Conservation (phyloP, 352 stramenopile species). For the Phytopythium boreale region DNA sequence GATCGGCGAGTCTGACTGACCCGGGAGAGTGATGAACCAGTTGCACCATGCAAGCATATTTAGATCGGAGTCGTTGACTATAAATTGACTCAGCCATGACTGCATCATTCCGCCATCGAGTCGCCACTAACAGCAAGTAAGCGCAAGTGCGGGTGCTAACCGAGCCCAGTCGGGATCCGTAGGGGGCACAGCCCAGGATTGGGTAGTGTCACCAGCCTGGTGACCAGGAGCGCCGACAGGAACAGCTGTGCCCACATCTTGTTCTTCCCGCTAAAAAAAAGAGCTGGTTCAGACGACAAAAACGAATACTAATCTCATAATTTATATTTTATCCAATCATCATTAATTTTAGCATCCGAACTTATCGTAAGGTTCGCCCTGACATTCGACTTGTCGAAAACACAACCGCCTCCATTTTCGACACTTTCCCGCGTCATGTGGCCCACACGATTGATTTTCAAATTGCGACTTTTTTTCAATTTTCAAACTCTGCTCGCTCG, state of each 20-base stretch:
- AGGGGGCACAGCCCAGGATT: not conserved
- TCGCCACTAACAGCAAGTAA: not conserved
- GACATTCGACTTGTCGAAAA: not conserved
- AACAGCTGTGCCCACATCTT: constrained; percentile 5
- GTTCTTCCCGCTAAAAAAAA: not conserved
- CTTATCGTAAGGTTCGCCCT: not conserved
- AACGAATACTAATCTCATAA: not conserved
- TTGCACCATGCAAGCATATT: too few relatives aligned
- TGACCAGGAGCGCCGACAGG: not conserved
- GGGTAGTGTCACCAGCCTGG: not conserved
- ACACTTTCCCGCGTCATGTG: not conserved
- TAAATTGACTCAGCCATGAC: too few relatives aligned
- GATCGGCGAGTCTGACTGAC: too few relatives aligned
- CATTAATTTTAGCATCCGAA: not conserved
- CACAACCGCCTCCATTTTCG: not conserved
- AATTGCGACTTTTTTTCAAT: not conserved
- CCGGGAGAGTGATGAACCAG: too few relatives aligned
- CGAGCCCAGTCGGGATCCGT: not conserved
- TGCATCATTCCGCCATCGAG: too few relatives aligned
- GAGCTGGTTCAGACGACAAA: not conserved
- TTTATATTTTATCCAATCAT: too few relatives aligned
- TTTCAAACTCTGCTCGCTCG: not conserved
- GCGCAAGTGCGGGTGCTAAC: not conserved
- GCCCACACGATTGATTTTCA: not conserved
- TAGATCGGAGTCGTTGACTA: too few relatives aligned